Evolutionary conservation across 805 yeast genomes (phyloP), one percentile per base, ranked within the genome.

Genomic region (Kockiozyma suomiensis): DNA sequence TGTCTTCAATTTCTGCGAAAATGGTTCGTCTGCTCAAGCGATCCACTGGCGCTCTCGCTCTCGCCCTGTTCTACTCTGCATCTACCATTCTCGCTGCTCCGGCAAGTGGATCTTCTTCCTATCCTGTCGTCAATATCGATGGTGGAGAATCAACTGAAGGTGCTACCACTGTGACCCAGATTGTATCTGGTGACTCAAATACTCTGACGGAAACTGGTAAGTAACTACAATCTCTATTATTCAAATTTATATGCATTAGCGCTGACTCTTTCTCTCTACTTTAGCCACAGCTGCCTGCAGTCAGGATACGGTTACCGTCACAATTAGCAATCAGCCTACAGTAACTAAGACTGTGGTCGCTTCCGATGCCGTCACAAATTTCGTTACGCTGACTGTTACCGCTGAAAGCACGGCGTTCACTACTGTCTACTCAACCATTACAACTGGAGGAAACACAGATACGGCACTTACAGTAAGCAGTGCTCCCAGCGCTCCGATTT

Each of bases 71-170:
- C 32, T 43, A 26, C 17, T 38, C 47, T 13, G 52, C 48, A 10
- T 19, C 48, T 8, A 43, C 43, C 21, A 42, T 50, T n/a, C 10
- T 45, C 19, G 54, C 59, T 19, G 43, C 59, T 25, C 26, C 50
- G 10, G 51, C 51, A 12, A 26, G 10, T 7, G 33, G 33, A 6
- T 30, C 54, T 3, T 19, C 48, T 3, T 41, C 54, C 17, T 60
- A 60, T 52, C 61, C 64, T 30, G 50, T 56, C 15, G 61, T 60
- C 15, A 49, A 53, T 48, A 56, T 60, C 19, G 61, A 54, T 37
- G 64, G 64, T 5, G 61, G 58, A 5, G 38, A 21, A 3, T 25
- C 54, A n/a, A 38, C 26, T 3, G 56, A 32, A 8, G 54, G 38
- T 5, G 10, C 50, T 4, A 50, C 50, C 12, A 50, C 53, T 4